Evolutionary conservation across 2,329 filamentous ascomycete genomes (phyloP), one percentile per base, ranked within the genome.

Genomic region (Bipolaris zeicola): DNA sequence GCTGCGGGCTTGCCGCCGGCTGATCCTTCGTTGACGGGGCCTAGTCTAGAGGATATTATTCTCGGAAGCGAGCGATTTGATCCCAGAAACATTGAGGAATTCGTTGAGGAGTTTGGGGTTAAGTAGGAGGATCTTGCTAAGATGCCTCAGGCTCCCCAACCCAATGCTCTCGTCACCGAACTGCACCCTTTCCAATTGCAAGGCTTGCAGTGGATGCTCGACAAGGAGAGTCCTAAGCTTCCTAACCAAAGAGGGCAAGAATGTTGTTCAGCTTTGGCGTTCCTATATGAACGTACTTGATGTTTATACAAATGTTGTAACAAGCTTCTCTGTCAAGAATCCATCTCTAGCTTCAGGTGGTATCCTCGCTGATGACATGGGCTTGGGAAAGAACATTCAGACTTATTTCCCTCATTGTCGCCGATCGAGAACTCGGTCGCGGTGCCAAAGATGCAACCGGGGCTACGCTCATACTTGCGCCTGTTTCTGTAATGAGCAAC

Each of bases 351-450:
- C 90, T 6, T 90, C 87, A 47, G 92, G 92, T 16, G 92, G 92
- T 31, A 92, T 96, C 47, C 82, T 96, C 7, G 91, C 92, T 1
- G 92, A 96, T 72, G 92, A 96, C 67, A 96, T 96, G 93, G 92
- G 92, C 3, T 78, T 96, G 5, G 92, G 92, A 22, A 96, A 96
- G 78, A 96, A 92, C 0, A 82, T 96, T 7, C 90, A 96, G 71
- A 84, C 92, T 45, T n/a, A 94, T 96, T 64, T 90, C 90, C 50
- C 78, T 96, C 34, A 88, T 96, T 52, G 77, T 93, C 62, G 79
- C 84, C 2, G 85, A 87, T 55, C 67, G 66, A 46, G 67, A 63
- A n/a, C 62, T 75, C 1, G 53, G 61, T 16, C 63, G 65, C 24
- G 50, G 63, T 28, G 59, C 60, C 3, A 36, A 52, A 42, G 65